These are phyloP conservation scores for Cutaneotrichosporon mucoides DNA, from an alignment of 1,284 basidiomycete species.

Conservation along the genomic window DNA sequence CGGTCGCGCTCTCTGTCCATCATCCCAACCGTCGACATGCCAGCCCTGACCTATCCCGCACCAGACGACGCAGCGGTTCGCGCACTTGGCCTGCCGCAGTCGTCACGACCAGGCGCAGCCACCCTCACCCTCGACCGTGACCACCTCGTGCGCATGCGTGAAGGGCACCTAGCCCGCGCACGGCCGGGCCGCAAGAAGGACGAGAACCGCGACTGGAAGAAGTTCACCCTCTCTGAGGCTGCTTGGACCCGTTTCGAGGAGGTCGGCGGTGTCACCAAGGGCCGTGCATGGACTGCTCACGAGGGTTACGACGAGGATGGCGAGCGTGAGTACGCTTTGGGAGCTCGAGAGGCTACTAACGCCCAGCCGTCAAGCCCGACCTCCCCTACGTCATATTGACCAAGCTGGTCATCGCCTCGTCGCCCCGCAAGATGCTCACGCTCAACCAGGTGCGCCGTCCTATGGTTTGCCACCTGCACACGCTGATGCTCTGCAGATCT, in stretches of 20 bases:
- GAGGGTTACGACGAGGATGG: conserved; percentile 22
- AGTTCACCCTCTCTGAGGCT: conserved; percentile 21
- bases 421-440: conserved; percentile 29
- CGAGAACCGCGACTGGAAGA: conserved; percentile 13
- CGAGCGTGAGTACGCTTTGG: conserved; percentile 18
- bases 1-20: conserved; percentile 17
- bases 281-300: conserved; percentile 19
- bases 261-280: conserved; percentile 20
- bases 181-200: conserved; percentile 5
- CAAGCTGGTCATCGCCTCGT: conserved; percentile 30
- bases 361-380: conserved; percentile 27
- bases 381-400: conserved; percentile 28
- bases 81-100: conserved; percentile 9
- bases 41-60: conserved; percentile 10
- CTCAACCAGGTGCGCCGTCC: conserved; percentile 24
- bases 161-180: conserved; percentile 15
- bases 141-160: conserved; percentile 20
- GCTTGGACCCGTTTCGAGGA: conserved; percentile 31
- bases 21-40: conserved; percentile 15
- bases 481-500: conserved; percentile 21
- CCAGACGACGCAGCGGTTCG: conserved; percentile 17
- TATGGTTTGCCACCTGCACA: conserved; percentile 8
- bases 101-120: conserved; percentile 1
- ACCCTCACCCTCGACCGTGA: conserved; percentile 13
- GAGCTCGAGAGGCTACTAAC: not conserved